Evolutionary conservation across 306 rosid species (phyloP).

Genomic region (Medicago ruthenica): DNA sequence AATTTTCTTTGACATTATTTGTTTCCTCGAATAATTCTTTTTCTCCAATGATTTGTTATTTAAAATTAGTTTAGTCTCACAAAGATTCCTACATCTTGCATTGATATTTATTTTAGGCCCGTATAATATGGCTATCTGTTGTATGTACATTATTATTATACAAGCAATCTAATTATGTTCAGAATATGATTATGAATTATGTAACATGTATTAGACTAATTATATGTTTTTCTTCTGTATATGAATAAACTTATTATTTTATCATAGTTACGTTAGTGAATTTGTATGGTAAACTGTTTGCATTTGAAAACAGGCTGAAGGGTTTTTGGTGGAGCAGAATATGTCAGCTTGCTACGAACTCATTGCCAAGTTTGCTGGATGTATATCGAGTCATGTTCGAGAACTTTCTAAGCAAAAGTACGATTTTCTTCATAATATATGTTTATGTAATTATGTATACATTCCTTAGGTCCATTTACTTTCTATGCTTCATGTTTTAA

Average conservation of each 20-base stretch:
- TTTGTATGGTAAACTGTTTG: constrained; percentile 15
- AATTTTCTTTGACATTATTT: not conserved
- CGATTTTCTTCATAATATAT: not conserved
- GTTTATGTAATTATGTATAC: no score
- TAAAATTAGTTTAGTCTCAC: not conserved
- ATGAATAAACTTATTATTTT: not conserved
- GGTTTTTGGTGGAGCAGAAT: constrained; percentile 71
- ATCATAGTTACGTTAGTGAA: not conserved
- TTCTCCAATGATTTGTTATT: not conserved
- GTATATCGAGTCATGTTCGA: constrained; percentile 53
- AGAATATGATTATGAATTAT: no score
- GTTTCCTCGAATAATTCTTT: not conserved
- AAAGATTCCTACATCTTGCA: constrained; percentile 27
- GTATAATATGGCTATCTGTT: no score
- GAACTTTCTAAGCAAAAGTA: constrained; percentile 68
- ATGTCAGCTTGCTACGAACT: constrained; percentile 64
- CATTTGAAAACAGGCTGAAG: constrained; percentile 68
- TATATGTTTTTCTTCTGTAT: no score
- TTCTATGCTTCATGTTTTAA: no score
- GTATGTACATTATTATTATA: no score
- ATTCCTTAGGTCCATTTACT: no score
- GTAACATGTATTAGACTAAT: not conserved
- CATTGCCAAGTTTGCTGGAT: constrained; percentile 50
- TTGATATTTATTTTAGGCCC: not conserved
- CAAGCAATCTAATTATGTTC: no score